A percentile compares a stretch with the other conserved stretches of the same genome.
Conservation (phyloP, 805 yeast genomes). For the Scheffersomyces spartinae region DNA sequence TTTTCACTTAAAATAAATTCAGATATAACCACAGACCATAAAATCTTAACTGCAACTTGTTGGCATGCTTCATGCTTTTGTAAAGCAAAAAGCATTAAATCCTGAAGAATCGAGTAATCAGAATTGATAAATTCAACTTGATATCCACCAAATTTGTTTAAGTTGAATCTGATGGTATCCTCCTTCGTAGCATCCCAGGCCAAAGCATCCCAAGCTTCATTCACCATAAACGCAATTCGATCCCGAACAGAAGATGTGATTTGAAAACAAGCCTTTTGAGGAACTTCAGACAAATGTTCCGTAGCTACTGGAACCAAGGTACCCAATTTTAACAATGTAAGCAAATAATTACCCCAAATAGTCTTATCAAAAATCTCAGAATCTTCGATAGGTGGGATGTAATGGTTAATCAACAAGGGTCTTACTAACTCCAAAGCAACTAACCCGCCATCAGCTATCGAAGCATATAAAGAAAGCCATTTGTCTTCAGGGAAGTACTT, state of each 20-base stretch:
- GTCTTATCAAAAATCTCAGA: constrained; percentile 45
- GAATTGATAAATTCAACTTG: constrained; percentile 52
- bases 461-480: constrained; percentile 62
- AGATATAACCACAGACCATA: constrained; percentile 63
- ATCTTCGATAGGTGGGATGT: constrained; percentile 40
- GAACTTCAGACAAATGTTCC: constrained; percentile 61
- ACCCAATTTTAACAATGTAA: constrained; percentile 44
- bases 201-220: constrained; percentile 61
- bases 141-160: constrained; percentile 54
- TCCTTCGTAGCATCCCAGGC: constrained; percentile 52
- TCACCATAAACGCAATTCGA: constrained; percentile 42
- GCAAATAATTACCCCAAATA: constrained; percentile 60
- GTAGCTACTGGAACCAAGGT: constrained; percentile 58
- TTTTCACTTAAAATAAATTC: constrained; percentile 51
- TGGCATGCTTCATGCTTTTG: constrained; percentile 56
- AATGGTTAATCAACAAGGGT: constrained; percentile 35
- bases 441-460: constrained; percentile 45
- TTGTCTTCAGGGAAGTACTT: constrained; percentile 53
- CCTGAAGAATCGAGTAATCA: constrained; percentile 51
- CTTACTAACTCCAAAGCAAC: constrained; percentile 41
- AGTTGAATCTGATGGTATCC: constrained; percentile 45
- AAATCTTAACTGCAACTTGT: constrained; percentile 47
- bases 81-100: constrained; percentile 54
- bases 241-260: constrained; percentile 55
- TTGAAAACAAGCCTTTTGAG: constrained; percentile 55